Conservation (phyloP, 305 asterid species). For the Fraxinus platypoda region DNA sequence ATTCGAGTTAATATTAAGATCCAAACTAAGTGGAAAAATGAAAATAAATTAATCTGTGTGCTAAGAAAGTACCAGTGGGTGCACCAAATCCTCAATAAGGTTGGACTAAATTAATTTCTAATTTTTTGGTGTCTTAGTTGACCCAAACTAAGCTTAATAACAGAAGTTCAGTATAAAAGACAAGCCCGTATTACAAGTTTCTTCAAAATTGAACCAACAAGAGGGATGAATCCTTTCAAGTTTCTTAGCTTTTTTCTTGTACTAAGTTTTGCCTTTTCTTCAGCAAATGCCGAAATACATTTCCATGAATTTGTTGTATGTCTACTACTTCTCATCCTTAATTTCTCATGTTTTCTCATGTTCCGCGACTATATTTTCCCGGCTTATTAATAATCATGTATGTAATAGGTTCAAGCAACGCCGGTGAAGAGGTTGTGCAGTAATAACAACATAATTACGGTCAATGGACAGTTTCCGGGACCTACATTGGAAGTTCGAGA, state of each 20-base stretch:
- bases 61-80: slow-evolving; percentile 23
- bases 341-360: not conserved
- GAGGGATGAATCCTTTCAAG: not conserved
- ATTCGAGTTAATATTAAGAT: not conserved
- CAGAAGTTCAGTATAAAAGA: not conserved
- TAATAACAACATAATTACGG: slow-evolving; percentile 29
- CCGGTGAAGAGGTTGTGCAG: slow-evolving; percentile 35
- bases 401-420: slow-evolving; percentile 31
- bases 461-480: slow-evolving; percentile 43
- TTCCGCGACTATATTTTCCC: not conserved
- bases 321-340: not conserved
- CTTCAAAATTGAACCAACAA: slow-evolving; percentile 4
- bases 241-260: slow-evolving; percentile 22
- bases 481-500: slow-evolving; percentile 36
- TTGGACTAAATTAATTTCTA: slow-evolving; percentile 22
- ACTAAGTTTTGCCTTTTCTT: slow-evolving; percentile 18
- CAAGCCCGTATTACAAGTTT: not conserved
- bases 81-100: slow-evolving; percentile 35
- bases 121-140: not conserved
- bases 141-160: slow-evolving; percentile 5
- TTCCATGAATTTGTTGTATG: slow-evolving; percentile 38
- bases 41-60: not conserved
- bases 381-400: not conserved
- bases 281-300: slow-evolving; percentile 35
- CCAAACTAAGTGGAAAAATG: not conserved